Percentiles rank a stretch among this genome's conserved stretches.
phyloP scores from a whole-genome alignment of 208 protist genomes.

The Leishmania mexicana region DNA sequence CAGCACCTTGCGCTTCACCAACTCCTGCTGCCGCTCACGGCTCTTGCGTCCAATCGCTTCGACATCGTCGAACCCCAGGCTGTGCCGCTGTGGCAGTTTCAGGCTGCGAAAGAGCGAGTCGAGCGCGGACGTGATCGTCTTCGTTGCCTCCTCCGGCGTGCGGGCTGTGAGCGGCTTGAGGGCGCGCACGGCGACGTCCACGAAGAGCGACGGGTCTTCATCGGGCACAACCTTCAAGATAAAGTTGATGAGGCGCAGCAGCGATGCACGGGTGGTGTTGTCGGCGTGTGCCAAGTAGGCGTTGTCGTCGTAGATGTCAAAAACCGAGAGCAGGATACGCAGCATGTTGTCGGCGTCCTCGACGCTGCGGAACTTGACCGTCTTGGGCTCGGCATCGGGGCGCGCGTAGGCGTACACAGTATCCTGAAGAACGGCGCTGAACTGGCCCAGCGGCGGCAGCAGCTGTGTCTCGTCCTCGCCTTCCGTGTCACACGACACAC shows the following conservation, averaged over 20 bases:
- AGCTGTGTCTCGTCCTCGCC: conserved; percentile 60
- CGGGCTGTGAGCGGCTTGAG: conserved; percentile 74
- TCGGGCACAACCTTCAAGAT: conserved; percentile 89
- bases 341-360: conserved; percentile 88
- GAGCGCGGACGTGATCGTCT: conserved; percentile 75
- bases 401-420: conserved; percentile 83
- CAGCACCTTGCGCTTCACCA: conserved; percentile 60
- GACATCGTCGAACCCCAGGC: conserved; percentile 86
- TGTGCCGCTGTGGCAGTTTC: conserved; percentile 73
- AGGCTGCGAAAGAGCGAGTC: conserved; percentile 86
- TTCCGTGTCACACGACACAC: conserved; percentile 60
- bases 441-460: conserved; percentile 74
- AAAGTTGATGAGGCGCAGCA: conserved; percentile 78
- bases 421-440: conserved; percentile 76
- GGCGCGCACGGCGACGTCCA: conserved; percentile 78
- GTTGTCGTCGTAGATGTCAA: conserved; percentile 89
- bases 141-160: conserved; percentile 79
- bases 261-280: conserved; percentile 80
- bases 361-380: conserved; percentile 78
- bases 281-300: conserved; percentile 86
- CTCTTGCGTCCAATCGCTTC: conserved; percentile 87
- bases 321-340: conserved; percentile 77
- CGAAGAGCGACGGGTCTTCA: conserved; percentile 87
- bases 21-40: conserved; percentile 83
- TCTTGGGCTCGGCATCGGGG: conserved; percentile 67